Base-by-base conservation (phyloP, 768 basidiomycete species). In the Crassisporium funariophilum region DNA sequence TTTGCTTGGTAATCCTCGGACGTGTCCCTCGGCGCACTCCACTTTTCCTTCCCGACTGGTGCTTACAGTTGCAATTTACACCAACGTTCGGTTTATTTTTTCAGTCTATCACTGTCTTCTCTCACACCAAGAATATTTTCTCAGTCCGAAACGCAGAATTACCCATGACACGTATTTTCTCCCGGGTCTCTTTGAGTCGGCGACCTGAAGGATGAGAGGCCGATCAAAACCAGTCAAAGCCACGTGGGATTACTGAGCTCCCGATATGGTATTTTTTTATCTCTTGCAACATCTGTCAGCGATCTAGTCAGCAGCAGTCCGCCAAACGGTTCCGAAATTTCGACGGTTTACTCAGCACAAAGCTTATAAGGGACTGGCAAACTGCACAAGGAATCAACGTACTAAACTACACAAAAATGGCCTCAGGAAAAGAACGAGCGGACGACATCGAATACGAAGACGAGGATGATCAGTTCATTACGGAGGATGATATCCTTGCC, bases 381-480 rank as follows among this genome's bases (percentile, higher is more conserved):
- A n/a, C n/a, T n/a, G n/a, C n/a, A 42, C 24, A 22, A 16, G 36
- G 20, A 3, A 34, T 35, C 16, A 5, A 11, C 40, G 19, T 44
- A n/a, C n/a, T 44, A 43, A 47, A 23, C 41, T 44, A 20, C 27
- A 19, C 13, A 39, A 54, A 43, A 51, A 73, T 74, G 71, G 53
- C 70, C 41, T 57, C 66, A 41, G 62, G 55, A 61, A 65, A 65
- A 46, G 56, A 63, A 33, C 65, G 52, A 43, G 60, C 65, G 33
- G 60, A 68, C 40, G 57, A 74, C 45, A 56, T 68, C 46, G 72
- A 78, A 17, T 63, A 70, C 46, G 75, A 73, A n/a, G 75, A 78
- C 3, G 74, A 78, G 27, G 72, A 61, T 17, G 83, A 81, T 6
- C 75, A 82, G 33, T 90, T 81, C 64, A 83, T 91, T 63, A 68